Percentiles rank a stretch among this genome's conserved stretches.
These are phyloP conservation scores for Coniochaeta ligniaria DNA, from an alignment of 2,329 filamentous ascomycete species.

Conservation along the genomic window DNA sequence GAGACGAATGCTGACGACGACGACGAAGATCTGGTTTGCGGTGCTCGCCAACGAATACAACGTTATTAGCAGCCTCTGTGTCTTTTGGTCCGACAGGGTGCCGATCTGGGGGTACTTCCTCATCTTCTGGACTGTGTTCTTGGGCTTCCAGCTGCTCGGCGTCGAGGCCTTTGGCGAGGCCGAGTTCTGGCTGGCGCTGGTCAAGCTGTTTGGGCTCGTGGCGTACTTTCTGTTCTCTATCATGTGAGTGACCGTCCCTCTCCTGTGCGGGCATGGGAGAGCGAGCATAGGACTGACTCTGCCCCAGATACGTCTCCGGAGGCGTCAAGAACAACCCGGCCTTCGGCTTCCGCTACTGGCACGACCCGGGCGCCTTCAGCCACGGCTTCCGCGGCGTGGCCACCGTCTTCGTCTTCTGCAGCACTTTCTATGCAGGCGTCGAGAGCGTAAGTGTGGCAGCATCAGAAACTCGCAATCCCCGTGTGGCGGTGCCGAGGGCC, in stretches of 20 bases:
- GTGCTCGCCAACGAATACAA: constrained; percentile 68
- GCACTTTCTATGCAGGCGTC: constrained; percentile 64
- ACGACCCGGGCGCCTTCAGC: constrained; percentile 61
- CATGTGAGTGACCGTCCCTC: constrained; percentile 28
- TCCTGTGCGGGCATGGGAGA: too few species aligned
- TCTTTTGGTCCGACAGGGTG: constrained; percentile 55
- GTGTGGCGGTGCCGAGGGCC: constrained; percentile 47
- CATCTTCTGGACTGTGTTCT: constrained; percentile 64
- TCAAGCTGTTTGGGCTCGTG: constrained; percentile 63
- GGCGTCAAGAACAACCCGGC: constrained; percentile 54
- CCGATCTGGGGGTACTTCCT: constrained; percentile 64
- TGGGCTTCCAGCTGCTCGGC: constrained; percentile 62
- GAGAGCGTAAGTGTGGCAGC: constrained; percentile 57
- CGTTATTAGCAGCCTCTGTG: constrained; percentile 57
- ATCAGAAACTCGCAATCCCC: constrained; percentile 52
- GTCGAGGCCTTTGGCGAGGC: constrained; percentile 71
- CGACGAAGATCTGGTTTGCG: constrained; percentile 57
- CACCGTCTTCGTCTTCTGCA: constrained; percentile 62
- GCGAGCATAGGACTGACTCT: background rate
- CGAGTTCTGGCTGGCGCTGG: constrained; percentile 70
- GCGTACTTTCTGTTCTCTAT: constrained; percentile 71
- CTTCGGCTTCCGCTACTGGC: constrained; percentile 67
- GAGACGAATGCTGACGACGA: too few species aligned
- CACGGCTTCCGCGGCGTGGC: constrained; percentile 61
- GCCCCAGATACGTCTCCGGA: constrained; percentile 51